Base-by-base conservation (phyloP, 2,329 filamentous ascomycete species). In the Fusarium ambrosium region DNA sequence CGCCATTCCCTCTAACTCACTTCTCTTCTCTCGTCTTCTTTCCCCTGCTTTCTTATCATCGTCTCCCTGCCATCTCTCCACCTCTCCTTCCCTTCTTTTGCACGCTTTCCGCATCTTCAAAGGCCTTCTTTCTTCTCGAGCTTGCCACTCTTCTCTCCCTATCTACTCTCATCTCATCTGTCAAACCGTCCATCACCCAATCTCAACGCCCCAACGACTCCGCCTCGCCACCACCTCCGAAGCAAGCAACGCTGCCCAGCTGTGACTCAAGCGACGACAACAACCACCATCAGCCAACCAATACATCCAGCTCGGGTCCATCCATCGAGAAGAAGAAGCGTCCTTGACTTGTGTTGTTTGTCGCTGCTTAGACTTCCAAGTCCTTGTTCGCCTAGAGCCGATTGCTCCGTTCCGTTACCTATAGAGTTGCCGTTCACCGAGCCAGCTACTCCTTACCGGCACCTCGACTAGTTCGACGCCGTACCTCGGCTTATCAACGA, bases 81-180 rank as follows among this genome's bases (percentile, higher is more conserved):
- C 79, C 79, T 79, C 79, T 75, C 80, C 71, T 78, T 74, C 80
- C 71, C 75, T 73, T 79, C 75, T 71, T 80, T 79, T 77, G 78
- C 78, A 77, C 79, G 78, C 79, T 75, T 78, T 80, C 77, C 74
- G 72, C 77, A 78, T 77, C 75, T 71, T 75, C 79, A 80, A 80
- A 79, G 79, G 73, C 79, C 80, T 80, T 82, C 80, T 80, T 80
- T 79, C 79, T 81, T 80, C 79, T 82, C 78, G 77, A 81, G 79
- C 78, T 81, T 83, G 77, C 79, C 72, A 74, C 78, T 75, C 75
- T 76, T 74, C 76, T 68, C 66, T 75, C 69, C 69, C 71, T 71
- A 69, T 66, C 64, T 73, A 37, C 48, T 55, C 37, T 62, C 63
- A 62, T 75, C 70, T 75, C 73, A 61, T 75, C 72, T 69, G 62